phyloP scores from a whole-genome alignment of 345 rosid genomes.

The Lepidium didymum region DNA sequence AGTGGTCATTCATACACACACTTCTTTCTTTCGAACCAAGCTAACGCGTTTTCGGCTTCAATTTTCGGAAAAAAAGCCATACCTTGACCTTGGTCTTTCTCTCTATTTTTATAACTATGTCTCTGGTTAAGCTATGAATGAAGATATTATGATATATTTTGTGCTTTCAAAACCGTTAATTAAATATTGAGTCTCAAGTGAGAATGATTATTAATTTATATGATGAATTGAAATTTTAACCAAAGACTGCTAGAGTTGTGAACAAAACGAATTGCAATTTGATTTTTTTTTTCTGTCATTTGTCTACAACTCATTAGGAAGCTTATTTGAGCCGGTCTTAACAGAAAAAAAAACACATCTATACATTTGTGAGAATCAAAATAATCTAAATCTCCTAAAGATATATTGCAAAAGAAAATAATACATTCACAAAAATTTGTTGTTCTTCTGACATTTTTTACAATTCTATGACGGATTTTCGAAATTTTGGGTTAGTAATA shows the following conservation, averaged over 20 bases:
- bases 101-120: too few species aligned
- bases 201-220: neutral
- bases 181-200: neutral
- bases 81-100: neutral
- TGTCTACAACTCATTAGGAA: neutral
- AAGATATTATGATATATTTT: neutral
- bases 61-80: neutral
- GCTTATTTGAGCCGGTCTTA: too few species aligned
- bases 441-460: neutral
- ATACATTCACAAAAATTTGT: neutral
- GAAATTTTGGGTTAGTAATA: neutral
- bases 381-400: neutral
- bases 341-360: neutral
- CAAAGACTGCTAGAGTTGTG: neutral
- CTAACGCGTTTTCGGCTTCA: conserved; percentile 24
- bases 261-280: neutral
- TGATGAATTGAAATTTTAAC: neutral
- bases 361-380: neutral
- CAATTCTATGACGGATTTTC: neutral
- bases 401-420: neutral
- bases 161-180: neutral
- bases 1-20: conserved; percentile 23
- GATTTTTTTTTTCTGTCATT: neutral
- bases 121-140: neutral
- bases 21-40: conserved; percentile 12